Evolutionary conservation across 768 basidiomycete genomes (phyloP), one percentile per base, ranked within the genome.

Genomic region (Agrocybe praecox): DNA sequence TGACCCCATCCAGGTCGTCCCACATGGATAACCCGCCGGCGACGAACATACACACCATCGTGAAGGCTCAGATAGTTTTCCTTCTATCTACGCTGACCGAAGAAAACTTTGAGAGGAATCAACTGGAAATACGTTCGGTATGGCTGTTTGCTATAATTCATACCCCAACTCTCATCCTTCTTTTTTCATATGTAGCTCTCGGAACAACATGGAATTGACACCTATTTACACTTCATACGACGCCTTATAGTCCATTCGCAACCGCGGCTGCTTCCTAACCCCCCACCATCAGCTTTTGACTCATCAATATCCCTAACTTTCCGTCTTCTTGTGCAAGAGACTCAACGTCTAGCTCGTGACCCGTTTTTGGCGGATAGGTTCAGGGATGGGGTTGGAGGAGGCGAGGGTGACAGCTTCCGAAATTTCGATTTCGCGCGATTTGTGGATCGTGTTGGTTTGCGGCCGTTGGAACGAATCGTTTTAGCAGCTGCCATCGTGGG

Each of bases 41-140:
- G 70, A 87, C 88, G 71, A 92, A 91, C 73, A 92, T 94, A 69
- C 87, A 92, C 74, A 93, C 90, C 70, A 94, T 94, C 73, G 92
- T 94, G 77, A 92, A 92, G 76, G 91, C 96, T 58, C 96, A 99
- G 81, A 96, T 99, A 69, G 95, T 96, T 63, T 98, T 99, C 76
- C 83, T 98, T 56, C 84, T 99, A 62, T 94, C 93, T 24, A 98
- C 94, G 23, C 85, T 98, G 59, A 94, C 93, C 57, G 96, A 98
- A 76, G 96, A 98, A 67, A 95, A 94, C 75, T 99, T 94, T 71
- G 92, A 93, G 69, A 86, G 92, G 69, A 94, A 97, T 74, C 89
- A 95, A 70, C 77, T 86, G 55, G 96, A 99, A 78, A 97, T 99
- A 67, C 89, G 94, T 69, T 93, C 92, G 55, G 96, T 98, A 69